Percentiles rank a stretch among this genome's conserved stretches.
Conservation (phyloP, 805 yeast genomes). For the Ogataea zsoltii region DNA sequence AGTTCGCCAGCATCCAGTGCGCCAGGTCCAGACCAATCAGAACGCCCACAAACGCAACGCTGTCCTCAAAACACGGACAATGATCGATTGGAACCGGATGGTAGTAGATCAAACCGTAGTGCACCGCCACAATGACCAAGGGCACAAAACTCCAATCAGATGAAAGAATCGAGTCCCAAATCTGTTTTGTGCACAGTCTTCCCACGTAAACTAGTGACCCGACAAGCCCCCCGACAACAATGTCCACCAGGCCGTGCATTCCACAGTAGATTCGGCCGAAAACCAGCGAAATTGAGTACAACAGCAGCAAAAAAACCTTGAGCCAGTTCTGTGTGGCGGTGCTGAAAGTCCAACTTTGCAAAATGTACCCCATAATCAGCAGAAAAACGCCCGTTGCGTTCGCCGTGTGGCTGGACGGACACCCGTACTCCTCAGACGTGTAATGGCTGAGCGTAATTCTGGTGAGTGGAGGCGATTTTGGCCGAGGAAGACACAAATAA, state of each 20-base stretch:
- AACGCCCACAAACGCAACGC: conserved; percentile 91
- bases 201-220: conserved; percentile 58
- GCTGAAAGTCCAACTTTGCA: conserved; percentile 14
- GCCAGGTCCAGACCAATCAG: conserved; percentile 72
- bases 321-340: conserved; percentile 7
- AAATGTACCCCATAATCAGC: conserved; percentile 35
- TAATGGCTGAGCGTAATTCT: conserved; percentile 89
- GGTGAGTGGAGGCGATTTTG: conserved; percentile 86
- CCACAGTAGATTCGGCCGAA: conserved; percentile 92
- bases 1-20: conserved; percentile 46
- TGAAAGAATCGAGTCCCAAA: conserved; percentile 49
- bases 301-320: conserved; percentile 24
- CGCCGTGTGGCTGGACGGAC: conserved; percentile 93
- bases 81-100: conserved; percentile 88
- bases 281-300: conserved; percentile 66
- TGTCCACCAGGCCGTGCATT: conserved; percentile 92
- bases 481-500: conserved; percentile 86
- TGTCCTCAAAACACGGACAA: conserved; percentile 96
- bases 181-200: conserved; percentile 41
- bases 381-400: conserved; percentile 85
- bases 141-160: conserved; percentile 28
- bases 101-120: conserved; percentile 54
- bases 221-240: conserved; percentile 60
- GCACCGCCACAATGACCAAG: conserved; percentile 42
- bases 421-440: conserved; percentile 91